Percentiles rank a stretch among this genome's conserved stretches.
phyloP scores from a whole-genome alignment of 1,284 basidiomycete genomes.

The Leccinum huronense region DNA sequence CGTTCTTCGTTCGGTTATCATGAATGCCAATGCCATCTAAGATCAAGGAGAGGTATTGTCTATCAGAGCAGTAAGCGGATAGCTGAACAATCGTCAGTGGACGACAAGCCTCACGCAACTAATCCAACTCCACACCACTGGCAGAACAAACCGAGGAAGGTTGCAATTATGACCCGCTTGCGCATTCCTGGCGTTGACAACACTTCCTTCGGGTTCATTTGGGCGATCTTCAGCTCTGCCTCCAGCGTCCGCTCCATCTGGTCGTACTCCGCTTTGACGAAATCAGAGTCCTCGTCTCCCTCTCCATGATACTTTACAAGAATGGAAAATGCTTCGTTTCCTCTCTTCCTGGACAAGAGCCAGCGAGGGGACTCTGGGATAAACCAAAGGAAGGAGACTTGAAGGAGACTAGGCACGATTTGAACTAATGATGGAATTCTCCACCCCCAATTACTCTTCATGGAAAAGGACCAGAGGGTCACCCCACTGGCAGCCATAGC shows the following conservation, averaged over 20 bases:
- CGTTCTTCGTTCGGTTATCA: slow-evolving; percentile 20
- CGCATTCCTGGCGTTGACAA: slow-evolving; percentile 13
- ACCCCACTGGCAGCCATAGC: slow-evolving; percentile 22
- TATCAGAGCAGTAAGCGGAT: background rate
- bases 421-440: slow-evolving; percentile 41
- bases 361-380: slow-evolving; percentile 62
- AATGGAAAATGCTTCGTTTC: slow-evolving; percentile 36
- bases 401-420: slow-evolving; percentile 48
- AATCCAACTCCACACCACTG: slow-evolving; percentile 38
- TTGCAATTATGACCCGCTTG: slow-evolving; percentile 12
- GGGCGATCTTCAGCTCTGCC: slow-evolving; percentile 9
- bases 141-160: slow-evolving; percentile 43
- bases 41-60: slow-evolving; percentile 17
- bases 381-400: slow-evolving; percentile 47
- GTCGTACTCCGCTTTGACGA: slow-evolving; percentile 20
- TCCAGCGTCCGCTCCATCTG: slow-evolving; percentile 33
- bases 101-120: slow-evolving; percentile 7
- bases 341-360: slow-evolving; percentile 52
- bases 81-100: too few species aligned
- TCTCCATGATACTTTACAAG: slow-evolving; percentile 25
- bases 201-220: slow-evolving; percentile 1
- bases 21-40: slow-evolving; percentile 22
- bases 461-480: slow-evolving; percentile 49
- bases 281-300: slow-evolving; percentile 18
- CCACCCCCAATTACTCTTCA: slow-evolving; percentile 46